Evolutionary conservation across 202 grass and related monocot genomes (phyloP).

Genomic region (Dendrocalamus latiflorus): DNA sequence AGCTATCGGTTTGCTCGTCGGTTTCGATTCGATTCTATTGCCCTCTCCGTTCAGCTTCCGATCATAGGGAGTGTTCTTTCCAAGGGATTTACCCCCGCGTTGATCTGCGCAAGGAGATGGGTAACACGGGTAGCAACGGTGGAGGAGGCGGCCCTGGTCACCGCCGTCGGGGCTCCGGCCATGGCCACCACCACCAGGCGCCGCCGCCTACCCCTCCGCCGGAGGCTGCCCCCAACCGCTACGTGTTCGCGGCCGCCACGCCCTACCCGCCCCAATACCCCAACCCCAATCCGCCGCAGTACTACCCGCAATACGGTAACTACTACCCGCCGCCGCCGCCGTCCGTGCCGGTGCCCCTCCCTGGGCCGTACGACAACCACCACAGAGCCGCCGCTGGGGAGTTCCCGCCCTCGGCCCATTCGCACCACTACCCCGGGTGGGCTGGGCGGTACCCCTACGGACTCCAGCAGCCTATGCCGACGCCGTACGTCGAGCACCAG

Average conservation of each 20-base stretch:
- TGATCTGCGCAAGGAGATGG: constrained; percentile 51
- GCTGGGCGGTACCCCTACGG: constrained; percentile 49
- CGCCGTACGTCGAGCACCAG: constrained; percentile 90
- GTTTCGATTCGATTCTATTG: background rate
- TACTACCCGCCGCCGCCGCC: constrained; percentile 51
- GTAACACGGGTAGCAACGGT: constrained; percentile 66
- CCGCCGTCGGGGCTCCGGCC: constrained; percentile 58
- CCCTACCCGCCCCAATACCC: constrained; percentile 80
- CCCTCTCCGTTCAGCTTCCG: background rate
- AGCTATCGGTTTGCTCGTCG: constrained; percentile 13
- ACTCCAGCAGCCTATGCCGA: constrained; percentile 39
- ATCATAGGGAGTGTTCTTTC: background rate
- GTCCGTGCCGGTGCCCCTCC: constrained; percentile 49
- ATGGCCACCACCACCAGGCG: constrained; percentile 46
- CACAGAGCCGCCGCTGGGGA: constrained; percentile 29
- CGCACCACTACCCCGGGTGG: constrained; percentile 44
- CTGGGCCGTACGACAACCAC: constrained; percentile 70
- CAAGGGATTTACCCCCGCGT: background rate
- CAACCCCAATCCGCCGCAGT: constrained; percentile 70
- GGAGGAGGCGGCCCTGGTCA: constrained; percentile 45
- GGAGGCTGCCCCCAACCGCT: constrained; percentile 61
- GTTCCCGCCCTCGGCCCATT: constrained; percentile 29
- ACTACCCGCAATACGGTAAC: constrained; percentile 54
- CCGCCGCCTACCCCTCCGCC: constrained; percentile 38
- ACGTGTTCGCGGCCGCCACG: constrained; percentile 77